Percentiles rank a stretch among this genome's conserved stretches.
phyloP scores from a whole-genome alignment of 2,329 filamentous ascomycete genomes.

The Delphinella strobiligena region DNA sequence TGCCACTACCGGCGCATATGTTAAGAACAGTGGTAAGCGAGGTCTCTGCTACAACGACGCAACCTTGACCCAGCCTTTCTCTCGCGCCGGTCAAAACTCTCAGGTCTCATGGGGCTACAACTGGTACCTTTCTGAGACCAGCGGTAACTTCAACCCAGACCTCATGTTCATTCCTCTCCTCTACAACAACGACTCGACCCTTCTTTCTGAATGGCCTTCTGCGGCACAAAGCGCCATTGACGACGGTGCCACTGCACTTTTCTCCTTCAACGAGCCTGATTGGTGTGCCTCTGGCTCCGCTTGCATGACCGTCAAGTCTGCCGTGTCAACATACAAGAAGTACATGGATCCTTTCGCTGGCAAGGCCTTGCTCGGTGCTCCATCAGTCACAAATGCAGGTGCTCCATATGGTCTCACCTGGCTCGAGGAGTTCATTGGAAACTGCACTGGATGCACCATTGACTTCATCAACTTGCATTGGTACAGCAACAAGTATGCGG shows the following conservation, averaged over 20 bases:
- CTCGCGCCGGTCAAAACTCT: slow-evolving; percentile 13
- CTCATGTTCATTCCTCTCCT: slow-evolving; percentile 17
- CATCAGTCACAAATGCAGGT: slow-evolving; percentile 48
- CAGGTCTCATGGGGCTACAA: slow-evolving; percentile 18
- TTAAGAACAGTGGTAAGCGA: slow-evolving; percentile 38
- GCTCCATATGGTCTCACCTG: slow-evolving; percentile 37
- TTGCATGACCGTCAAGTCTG: slow-evolving; percentile 39
- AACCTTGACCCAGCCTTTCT: slow-evolving; percentile 38
- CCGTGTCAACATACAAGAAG: slow-evolving; percentile 39
- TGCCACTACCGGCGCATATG: slow-evolving; percentile 5
- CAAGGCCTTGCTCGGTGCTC: slow-evolving; percentile 40
- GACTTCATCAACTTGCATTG: slow-evolving; percentile 53
- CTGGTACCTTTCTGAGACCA: slow-evolving; percentile 12
- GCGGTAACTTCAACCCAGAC: slow-evolving; percentile 13
- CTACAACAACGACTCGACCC: slow-evolving; percentile 13
- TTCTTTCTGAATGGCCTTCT: slow-evolving; percentile 12
- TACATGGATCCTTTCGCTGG: slow-evolving; percentile 42
- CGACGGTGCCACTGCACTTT: slow-evolving; percentile 35
- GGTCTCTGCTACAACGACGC: slow-evolving; percentile 54
- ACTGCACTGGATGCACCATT: slow-evolving; percentile 40
- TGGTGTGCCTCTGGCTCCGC: slow-evolving; percentile 36
- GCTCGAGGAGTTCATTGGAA: slow-evolving; percentile 39
- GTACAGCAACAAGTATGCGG: slow-evolving; percentile 33
- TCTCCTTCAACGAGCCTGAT: slow-evolving; percentile 62
- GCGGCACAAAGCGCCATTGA: slow-evolving; percentile 14